Percentiles rank a stretch among this genome's conserved stretches.
phyloP scores from a whole-genome alignment of 2,329 filamentous ascomycete genomes.

The Penicillium hordei region DNA sequence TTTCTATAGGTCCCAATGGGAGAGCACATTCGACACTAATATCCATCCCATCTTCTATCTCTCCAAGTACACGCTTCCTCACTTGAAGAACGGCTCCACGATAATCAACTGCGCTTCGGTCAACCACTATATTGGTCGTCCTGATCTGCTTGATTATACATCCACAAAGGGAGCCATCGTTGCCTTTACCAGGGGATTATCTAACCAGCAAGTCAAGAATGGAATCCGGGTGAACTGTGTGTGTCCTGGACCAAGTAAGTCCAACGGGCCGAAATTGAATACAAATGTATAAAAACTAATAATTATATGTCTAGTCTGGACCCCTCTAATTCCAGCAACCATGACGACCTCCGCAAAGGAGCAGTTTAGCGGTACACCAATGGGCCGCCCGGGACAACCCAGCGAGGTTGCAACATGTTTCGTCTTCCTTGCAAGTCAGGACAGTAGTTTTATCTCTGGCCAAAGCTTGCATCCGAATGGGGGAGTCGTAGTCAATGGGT shows the following conservation, averaged over 20 bases:
- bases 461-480: slow-evolving; percentile 66
- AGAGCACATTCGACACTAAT: slow-evolving; percentile 76
- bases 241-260: slow-evolving; percentile 66
- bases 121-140: slow-evolving; percentile 77
- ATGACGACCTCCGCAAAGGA: slow-evolving; percentile 70
- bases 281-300: too few relatives aligned
- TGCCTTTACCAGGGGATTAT: slow-evolving; percentile 72
- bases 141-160: slow-evolving; percentile 79
- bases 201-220: slow-evolving; percentile 69
- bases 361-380: slow-evolving; percentile 67
- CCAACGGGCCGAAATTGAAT: too few relatives aligned
- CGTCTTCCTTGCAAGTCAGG: slow-evolving; percentile 73
- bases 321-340: slow-evolving; percentile 69
- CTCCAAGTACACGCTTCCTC: slow-evolving; percentile 71
- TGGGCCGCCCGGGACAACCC: slow-evolving; percentile 75
- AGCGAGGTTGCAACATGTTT: slow-evolving; percentile 79
- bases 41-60: slow-evolving; percentile 80
- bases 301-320: slow-evolving; percentile 57
- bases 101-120: slow-evolving; percentile 86
- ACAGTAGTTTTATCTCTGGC: slow-evolving; percentile 71
- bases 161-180: slow-evolving; percentile 73
- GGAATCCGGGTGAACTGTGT: slow-evolving; percentile 76
- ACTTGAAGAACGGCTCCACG: slow-evolving; percentile 69
- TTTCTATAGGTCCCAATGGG: slow-evolving; percentile 66
- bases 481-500: slow-evolving; percentile 55